Percentiles rank a stretch among this genome's conserved stretches.
Conservation (phyloP, 2,329 filamentous ascomycete species). For the Fusarium chlamydosporum region DNA sequence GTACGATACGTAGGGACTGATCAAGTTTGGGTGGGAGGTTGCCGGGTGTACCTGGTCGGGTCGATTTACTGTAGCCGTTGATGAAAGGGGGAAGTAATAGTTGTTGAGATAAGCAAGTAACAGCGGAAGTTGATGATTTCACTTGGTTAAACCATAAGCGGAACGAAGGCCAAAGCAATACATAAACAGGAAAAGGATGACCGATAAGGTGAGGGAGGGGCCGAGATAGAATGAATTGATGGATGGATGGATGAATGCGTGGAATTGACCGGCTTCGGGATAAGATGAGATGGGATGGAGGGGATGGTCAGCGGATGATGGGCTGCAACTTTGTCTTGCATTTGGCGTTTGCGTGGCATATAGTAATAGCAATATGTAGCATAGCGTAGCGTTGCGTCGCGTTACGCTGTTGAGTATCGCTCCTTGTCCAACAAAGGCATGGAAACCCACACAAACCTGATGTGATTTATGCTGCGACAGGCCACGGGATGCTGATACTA, state of each 20-base stretch:
- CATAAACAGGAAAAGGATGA: conserved; percentile 12
- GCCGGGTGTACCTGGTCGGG: conserved; percentile 25
- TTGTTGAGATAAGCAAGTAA: conserved; percentile 27
- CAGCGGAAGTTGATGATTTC: conserved; percentile 3
- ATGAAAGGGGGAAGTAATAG: conserved; percentile 24
- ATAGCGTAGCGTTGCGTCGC: background rate
- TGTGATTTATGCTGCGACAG: conserved; percentile 35
- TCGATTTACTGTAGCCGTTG: conserved; percentile 8
- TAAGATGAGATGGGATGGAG: conserved; percentile 26
- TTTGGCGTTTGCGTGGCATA: conserved; percentile 20
- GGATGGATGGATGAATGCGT: conserved; percentile 24
- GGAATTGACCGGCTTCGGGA: conserved; percentile 44
- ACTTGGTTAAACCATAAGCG: conserved; percentile 16
- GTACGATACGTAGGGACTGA: conserved; percentile 30
- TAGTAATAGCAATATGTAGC: background rate
- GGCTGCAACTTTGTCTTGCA: conserved; percentile 22
- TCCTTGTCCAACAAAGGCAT: conserved; percentile 22
- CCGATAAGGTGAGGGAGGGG: conserved; percentile 38
- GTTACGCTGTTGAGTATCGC: conserved; percentile 8
- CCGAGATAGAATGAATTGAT: conserved; percentile 19
- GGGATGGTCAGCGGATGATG: conserved; percentile 41
- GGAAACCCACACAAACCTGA: conserved; percentile 25
- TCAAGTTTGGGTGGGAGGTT: conserved; percentile 30
- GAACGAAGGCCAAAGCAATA: conserved; percentile 15
- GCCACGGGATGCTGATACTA: conserved; percentile 34